phyloP scores from a whole-genome alignment of 306 rosid genomes.

The Vigna angularis region DNA sequence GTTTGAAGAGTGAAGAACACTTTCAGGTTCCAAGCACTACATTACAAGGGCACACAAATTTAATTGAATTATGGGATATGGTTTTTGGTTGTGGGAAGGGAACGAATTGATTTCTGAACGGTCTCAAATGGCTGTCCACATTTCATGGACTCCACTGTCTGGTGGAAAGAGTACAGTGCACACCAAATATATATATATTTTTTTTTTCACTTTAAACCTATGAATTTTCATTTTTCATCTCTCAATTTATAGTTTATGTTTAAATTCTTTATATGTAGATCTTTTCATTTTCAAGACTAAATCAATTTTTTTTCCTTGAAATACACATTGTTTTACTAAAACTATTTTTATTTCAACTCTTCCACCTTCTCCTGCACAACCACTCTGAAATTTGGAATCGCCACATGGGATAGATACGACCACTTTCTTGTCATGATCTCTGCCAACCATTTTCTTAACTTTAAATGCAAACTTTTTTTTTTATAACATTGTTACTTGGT shows the following conservation, averaged over 20 bases:
- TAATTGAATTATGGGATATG: not conserved
- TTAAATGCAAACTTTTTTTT: not conserved
- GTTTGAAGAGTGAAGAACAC: no score
- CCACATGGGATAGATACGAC: conserved; percentile 58
- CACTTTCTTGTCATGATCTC: conserved; percentile 88
- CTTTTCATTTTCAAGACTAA: not conserved
- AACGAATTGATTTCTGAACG: not conserved
- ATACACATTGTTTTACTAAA: not conserved
- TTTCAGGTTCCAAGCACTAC: not conserved
- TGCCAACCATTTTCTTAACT: conserved; percentile 52
- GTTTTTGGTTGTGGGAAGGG: not conserved
- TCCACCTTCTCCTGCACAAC: conserved; percentile 52
- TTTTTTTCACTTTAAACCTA: not conserved
- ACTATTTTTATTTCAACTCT: conserved; percentile 42
- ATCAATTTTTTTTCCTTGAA: not conserved
- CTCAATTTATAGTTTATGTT: not conserved
- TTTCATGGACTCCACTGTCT: not conserved
- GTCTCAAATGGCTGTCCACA: not conserved
- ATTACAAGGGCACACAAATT: not conserved
- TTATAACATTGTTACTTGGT: not conserved
- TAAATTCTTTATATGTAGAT: not conserved
- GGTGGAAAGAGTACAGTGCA: not conserved
- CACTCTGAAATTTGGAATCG: conserved; percentile 60
- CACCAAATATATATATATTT: not conserved
- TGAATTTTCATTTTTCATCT: not conserved